Evolutionary conservation across 306 rosid genomes (phyloP).

Genomic region (Prosopis cineraria): DNA sequence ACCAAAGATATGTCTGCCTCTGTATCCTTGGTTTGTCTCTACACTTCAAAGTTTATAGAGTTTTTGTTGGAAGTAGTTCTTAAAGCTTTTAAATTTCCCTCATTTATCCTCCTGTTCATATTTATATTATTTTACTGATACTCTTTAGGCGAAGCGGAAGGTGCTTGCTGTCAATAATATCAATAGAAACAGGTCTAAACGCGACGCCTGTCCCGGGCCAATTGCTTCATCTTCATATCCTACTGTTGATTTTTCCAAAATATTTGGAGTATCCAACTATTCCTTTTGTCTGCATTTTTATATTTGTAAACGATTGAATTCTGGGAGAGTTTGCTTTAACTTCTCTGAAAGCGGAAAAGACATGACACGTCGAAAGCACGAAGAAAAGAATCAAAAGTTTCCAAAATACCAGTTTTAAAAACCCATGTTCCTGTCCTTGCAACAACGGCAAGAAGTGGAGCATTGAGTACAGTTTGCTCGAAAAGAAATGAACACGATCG

Average conservation of each 20-base stretch:
- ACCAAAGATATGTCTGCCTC: slow-evolving; percentile 22
- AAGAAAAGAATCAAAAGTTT: slow-evolving; percentile 50
- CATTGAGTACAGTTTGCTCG: slow-evolving; percentile 38
- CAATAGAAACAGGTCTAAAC: slow-evolving; percentile 61
- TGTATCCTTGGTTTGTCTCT: slow-evolving; percentile 10
- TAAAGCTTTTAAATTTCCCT: slow-evolving; percentile 2
- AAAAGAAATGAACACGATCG: slow-evolving; percentile 58
- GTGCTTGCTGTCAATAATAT: slow-evolving; percentile 55
- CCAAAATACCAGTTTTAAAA: slow-evolving; percentile 55
- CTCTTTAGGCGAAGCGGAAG: slow-evolving; percentile 65
- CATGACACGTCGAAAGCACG: slow-evolving; percentile 49
- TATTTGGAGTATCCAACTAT: slow-evolving; percentile 4
- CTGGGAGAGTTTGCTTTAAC: slow-evolving; percentile 57
- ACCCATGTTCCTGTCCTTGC: slow-evolving; percentile 38
- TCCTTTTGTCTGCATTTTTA: slow-evolving; percentile 19
- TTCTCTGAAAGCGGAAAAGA: slow-evolving; percentile 57
- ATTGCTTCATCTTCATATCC: slow-evolving; percentile 84
- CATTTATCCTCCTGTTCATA: background rate
- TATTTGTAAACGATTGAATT: slow-evolving; percentile 16
- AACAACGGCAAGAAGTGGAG: slow-evolving; percentile 47
- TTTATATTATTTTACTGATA: slow-evolving; percentile 5
- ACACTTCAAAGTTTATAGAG: background rate
- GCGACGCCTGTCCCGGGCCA: slow-evolving; percentile 67
- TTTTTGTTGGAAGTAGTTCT: background rate
- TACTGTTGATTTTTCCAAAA: slow-evolving; percentile 32